Conservation (phyloP, 345 rosid species). For the Syzygium aromaticum region DNA sequence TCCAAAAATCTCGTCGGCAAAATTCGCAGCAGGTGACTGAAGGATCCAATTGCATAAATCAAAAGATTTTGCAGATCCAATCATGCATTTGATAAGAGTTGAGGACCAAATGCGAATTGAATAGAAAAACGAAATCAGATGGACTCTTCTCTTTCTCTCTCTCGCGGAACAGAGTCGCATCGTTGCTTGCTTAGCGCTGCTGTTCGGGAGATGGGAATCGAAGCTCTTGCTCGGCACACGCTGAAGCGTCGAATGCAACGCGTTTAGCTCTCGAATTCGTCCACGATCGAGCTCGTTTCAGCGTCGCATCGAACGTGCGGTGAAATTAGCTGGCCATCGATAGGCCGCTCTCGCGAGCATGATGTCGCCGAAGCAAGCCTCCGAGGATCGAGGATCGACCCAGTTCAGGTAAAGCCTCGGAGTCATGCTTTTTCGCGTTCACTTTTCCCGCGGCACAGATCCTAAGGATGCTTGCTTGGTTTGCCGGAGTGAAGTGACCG, state of each 20-base stretch:
- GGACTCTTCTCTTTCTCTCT: background rate
- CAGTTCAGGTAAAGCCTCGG: constrained; percentile 43
- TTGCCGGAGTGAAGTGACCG: background rate
- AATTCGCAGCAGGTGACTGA: background rate
- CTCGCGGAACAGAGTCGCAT: background rate
- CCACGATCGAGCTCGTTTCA: background rate
- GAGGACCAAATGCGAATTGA: background rate
- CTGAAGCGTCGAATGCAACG: background rate
- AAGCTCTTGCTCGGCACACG: background rate
- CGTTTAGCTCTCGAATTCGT: background rate
- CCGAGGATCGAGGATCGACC: constrained; percentile 78
- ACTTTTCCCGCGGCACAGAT: constrained; percentile 2
- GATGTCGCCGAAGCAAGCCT: constrained; percentile 70
- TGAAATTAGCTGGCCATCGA: background rate
- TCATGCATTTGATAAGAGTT: background rate
- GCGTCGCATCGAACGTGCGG: background rate
- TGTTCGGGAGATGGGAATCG: background rate
- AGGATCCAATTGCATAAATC: background rate
- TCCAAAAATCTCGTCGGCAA: background rate
- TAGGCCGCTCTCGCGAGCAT: constrained; percentile 8
- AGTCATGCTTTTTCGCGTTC: background rate
- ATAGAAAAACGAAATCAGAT: background rate
- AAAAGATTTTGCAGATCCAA: background rate
- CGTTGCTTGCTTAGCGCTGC: background rate
- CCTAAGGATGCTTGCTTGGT: background rate